Evolutionary conservation across 1,284 basidiomycete genomes (phyloP), one percentile per base, ranked within the genome.

Genomic region (Fomes fomentarius): DNA sequence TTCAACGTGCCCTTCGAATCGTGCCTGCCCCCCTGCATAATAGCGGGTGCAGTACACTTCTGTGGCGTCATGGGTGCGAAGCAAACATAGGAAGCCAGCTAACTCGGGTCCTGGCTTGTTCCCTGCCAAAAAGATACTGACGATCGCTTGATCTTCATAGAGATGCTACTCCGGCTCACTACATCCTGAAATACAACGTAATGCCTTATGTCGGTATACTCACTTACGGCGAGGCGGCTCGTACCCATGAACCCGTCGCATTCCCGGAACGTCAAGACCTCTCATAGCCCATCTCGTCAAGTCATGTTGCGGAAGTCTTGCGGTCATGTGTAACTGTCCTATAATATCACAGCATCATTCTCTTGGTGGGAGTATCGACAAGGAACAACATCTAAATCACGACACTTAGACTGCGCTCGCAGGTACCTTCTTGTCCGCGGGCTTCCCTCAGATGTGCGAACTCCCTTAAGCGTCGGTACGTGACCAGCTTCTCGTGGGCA

Each of bases 201-300:
- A 96, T 96, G 93, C 94, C 94, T 12, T 86, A 90, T 65, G 90
- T 96, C 14, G 94, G 94, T 6, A 61, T 84, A 34, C 77, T 96
- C 41, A 86, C 82, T 4, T 90, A 87, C 52, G 92, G 92, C 19
- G 85, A 89, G 65, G 89, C 84, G 9, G 87, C 81, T 37, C 80
- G 80, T 60, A 89, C 87, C 31, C 63, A 66, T 1, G 74, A 80
- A 45, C 73, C 79, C 28, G 72, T 89, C 25, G 72, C 72, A 7
- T 82, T 84, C 70, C 80, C 82, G 47, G 70, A 71, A 45, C 71
- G 73, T 17, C 69, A 71, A 50, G 74, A 77, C 57, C 55, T 68
- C 19, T 66, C 71, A 43, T 70, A 63, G 51, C 38, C 21, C 25
- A 26, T 28, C 34, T 25, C 38, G 35, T 49, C 28, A 30, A 34